Conservation (phyloP, 2,329 filamentous ascomycete species). For the Lachnellula occidentalis region DNA sequence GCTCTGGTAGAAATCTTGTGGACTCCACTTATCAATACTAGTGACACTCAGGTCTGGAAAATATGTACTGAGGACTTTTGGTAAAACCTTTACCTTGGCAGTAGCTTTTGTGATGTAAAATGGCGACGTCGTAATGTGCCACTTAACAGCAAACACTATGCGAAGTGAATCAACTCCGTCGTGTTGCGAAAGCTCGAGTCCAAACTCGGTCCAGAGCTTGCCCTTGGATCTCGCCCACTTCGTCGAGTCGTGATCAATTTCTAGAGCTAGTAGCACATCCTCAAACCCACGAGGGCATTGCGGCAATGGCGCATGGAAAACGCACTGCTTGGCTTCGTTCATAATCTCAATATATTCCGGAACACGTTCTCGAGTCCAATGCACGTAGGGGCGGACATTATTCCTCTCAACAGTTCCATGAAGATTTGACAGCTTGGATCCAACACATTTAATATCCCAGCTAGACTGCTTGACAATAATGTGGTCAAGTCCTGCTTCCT, state of each 20-base stretch:
- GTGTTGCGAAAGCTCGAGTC: conserved; percentile 16
- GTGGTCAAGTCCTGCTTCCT: conserved; percentile 14
- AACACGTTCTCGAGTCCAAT: conserved; percentile 7
- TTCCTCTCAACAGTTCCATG: conserved; percentile 14
- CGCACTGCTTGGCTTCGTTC: conserved; percentile 11
- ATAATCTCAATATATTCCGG: conserved; percentile 21
- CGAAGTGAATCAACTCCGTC: conserved; percentile 19
- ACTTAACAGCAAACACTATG: conserved; percentile 26
- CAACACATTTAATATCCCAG: conserved; percentile 20
- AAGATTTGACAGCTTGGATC: conserved; percentile 15
- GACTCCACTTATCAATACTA: conserved; percentile 34
- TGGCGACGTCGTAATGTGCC: conserved; percentile 27
- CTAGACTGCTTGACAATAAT: conserved; percentile 23
- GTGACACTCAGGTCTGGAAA: conserved; percentile 23
- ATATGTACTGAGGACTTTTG: conserved; percentile 25
- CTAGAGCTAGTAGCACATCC: conserved; percentile 23
- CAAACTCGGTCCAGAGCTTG: conserved; percentile 27
- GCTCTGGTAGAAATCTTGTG: conserved; percentile 63
- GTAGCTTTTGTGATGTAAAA: conserved; percentile 11
- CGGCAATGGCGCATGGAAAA: conserved; percentile 19
- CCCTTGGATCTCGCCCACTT: conserved; percentile 21
- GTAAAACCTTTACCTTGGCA: conserved; percentile 15
- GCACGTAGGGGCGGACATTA: conserved; percentile 15
- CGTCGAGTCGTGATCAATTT: conserved; percentile 17
- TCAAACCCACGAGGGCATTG: conserved; percentile 7